These are phyloP conservation scores for Ilyonectria mors-panacis DNA, from an alignment of 2,329 filamentous ascomycete species.

Conservation along the genomic window DNA sequence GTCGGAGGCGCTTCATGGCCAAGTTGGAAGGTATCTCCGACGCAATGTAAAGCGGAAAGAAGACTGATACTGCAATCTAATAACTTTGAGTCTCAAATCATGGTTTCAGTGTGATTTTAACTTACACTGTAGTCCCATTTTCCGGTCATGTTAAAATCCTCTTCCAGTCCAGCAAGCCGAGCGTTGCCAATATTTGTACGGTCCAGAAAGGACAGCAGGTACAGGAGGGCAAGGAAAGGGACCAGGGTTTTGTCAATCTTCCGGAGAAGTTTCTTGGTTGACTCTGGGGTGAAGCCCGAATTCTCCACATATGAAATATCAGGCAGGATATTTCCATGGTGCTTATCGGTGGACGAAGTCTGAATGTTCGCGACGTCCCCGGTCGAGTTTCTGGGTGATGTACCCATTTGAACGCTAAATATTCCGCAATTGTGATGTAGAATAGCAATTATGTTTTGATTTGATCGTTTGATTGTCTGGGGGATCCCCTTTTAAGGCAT, in stretches of 20 bases:
- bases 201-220: constrained; percentile 69
- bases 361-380: too few species aligned
- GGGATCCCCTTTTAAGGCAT: too few species aligned
- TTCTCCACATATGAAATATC: too few species aligned
- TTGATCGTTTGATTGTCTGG: too few species aligned
- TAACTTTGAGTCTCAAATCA: constrained; percentile 12
- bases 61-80: constrained; percentile 62
- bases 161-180: constrained; percentile 67
- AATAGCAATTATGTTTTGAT: too few species aligned
- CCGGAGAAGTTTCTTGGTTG: too few species aligned
- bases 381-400: too few species aligned
- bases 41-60: constrained; percentile 68
- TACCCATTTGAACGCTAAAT: too few species aligned
- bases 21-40: constrained; percentile 71
- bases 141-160: constrained; percentile 49
- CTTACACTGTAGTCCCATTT: constrained; percentile 55
- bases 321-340: too few species aligned
- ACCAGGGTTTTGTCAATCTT: constrained; percentile 70
- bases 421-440: too few species aligned
- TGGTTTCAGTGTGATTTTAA: neutral
- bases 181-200: constrained; percentile 68
- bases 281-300: too few species aligned
- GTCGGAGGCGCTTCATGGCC: constrained; percentile 68
- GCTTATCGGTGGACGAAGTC: too few species aligned
- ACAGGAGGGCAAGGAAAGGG: constrained; percentile 73